Conservation (phyloP, 495 filamentous ascomycete genomes). For the Aspergillus campestris region DNA sequence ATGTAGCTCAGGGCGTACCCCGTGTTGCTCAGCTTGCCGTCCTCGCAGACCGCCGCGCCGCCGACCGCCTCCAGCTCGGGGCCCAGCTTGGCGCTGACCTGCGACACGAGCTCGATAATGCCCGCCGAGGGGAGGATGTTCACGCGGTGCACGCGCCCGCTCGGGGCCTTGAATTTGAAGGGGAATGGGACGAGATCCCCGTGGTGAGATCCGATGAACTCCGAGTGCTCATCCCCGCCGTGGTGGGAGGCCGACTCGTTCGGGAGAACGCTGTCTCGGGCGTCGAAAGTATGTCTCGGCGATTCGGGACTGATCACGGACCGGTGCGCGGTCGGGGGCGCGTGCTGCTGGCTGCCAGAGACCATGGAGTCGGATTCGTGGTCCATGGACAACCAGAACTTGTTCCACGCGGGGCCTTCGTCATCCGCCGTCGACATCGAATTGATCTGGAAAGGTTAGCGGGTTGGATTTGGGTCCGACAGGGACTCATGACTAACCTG, state of each 20-base stretch:
- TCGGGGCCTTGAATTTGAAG: slow-evolving; percentile 99
- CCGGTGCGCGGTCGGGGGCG: slow-evolving; percentile 49
- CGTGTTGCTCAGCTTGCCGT: slow-evolving; percentile 68
- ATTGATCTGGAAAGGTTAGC: slow-evolving; percentile 48
- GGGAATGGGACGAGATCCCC: slow-evolving; percentile 73
- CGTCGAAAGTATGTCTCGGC: slow-evolving; percentile 50
- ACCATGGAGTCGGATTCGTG: slow-evolving; percentile 95
- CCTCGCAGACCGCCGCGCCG: slow-evolving; percentile 61
- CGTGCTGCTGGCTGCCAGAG: slow-evolving; percentile 69
- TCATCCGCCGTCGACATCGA: slow-evolving; percentile 71
- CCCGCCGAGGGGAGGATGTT: slow-evolving; percentile 76
- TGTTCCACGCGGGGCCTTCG: slow-evolving; percentile 97
- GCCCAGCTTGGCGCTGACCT: slow-evolving; percentile 79
- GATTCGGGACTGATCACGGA: slow-evolving; percentile 73
- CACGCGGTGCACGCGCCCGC: slow-evolving; percentile 86
- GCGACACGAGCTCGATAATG: slow-evolving; percentile 69
- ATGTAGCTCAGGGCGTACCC: slow-evolving; percentile 94
- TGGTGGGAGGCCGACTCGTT: slow-evolving; percentile 92
- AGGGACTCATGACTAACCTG: slow-evolving; percentile 54
- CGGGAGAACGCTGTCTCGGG: slow-evolving; percentile 77
- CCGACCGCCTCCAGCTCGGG: slow-evolving; percentile 80
- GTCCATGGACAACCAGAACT: slow-evolving; percentile 97
- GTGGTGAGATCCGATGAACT: slow-evolving; percentile 45
- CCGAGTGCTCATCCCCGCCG: slow-evolving; percentile 67
- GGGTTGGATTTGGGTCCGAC: not conserved